These are phyloP conservation scores for Guadua angustifolia DNA, from an alignment of 176 grass and related monocot species.

Conservation along the genomic window DNA sequence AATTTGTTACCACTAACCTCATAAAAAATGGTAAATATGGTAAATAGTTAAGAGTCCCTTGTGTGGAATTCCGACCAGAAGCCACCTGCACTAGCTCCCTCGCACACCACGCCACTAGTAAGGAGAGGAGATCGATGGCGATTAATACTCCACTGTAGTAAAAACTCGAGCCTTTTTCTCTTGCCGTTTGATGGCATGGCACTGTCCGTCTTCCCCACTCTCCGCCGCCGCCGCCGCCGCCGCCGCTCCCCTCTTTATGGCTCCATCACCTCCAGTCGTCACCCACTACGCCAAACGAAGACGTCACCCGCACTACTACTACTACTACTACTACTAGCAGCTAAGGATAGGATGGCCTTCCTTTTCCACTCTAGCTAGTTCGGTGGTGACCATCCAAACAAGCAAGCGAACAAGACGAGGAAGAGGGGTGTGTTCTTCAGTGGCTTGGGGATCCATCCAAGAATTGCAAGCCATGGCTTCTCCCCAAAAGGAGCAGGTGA, in stretches of 20 bases:
- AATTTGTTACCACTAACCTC: too few relatives aligned
- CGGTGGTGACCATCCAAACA: neutral
- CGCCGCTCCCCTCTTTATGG: slow-evolving; percentile 11
- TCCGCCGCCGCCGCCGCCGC: neutral
- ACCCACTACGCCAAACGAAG: neutral
- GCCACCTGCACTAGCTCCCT: too few relatives aligned
- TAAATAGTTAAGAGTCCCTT: too few relatives aligned
- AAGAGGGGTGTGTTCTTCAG: neutral
- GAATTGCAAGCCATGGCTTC: slow-evolving; percentile 31
- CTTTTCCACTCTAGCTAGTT: neutral
- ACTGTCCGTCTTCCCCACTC: neutral
- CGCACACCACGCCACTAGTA: too few relatives aligned
- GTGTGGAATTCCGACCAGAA: too few relatives aligned
- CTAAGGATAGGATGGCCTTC: neutral
- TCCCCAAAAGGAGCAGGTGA: neutral
- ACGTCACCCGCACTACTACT: neutral
- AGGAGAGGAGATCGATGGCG: too few relatives aligned
- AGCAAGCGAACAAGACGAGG: neutral
- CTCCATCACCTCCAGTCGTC: slow-evolving; percentile 3
- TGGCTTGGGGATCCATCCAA: neutral
- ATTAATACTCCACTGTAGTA: too few relatives aligned
- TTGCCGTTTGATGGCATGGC: neutral
- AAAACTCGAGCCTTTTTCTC: too few relatives aligned
- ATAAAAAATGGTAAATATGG: too few relatives aligned
- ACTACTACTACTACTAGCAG: too few relatives aligned